Evolutionary conservation across 2,329 filamentous ascomycete genomes (phyloP).

Genomic region (Epichloe coenophiala): DNA sequence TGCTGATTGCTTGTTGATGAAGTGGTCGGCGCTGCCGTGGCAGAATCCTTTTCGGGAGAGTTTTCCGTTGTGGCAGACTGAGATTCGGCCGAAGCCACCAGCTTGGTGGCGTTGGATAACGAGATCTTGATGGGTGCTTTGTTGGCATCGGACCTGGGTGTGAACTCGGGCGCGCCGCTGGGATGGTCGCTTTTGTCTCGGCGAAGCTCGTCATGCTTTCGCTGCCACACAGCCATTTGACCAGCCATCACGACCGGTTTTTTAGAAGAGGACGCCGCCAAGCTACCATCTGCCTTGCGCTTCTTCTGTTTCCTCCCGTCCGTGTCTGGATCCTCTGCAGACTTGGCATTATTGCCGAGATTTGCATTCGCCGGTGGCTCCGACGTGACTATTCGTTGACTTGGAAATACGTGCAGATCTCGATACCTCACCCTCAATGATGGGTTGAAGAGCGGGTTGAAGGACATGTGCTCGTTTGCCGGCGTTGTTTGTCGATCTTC

Average conservation of each 20-base stretch:
- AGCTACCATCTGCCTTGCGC: constrained; percentile 33
- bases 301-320: constrained; percentile 35
- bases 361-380: constrained; percentile 28
- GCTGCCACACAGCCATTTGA: constrained; percentile 32
- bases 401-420: constrained; percentile 61
- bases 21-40: neutral
- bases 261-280: constrained; percentile 19
- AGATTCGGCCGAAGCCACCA: neutral
- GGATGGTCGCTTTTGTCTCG: constrained; percentile 6
- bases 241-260: constrained; percentile 27
- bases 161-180: neutral
- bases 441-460: constrained; percentile 56
- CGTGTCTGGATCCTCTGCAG: constrained; percentile 13
- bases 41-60: neutral
- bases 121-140: constrained; percentile 19
- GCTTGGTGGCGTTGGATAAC: constrained; percentile 10
- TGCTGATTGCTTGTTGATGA: neutral
- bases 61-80: neutral
- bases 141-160: constrained; percentile 1
- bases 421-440: constrained; percentile 60
- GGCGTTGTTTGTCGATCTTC: constrained; percentile 45
- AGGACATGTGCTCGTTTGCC: constrained; percentile 49
- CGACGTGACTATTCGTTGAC: constrained; percentile 45
- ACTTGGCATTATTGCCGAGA: constrained; percentile 8
- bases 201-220: constrained; percentile 28